Evolutionary conservation across 2,329 filamentous ascomycete species (phyloP).

Genomic region (Daldinia sp.): DNA sequence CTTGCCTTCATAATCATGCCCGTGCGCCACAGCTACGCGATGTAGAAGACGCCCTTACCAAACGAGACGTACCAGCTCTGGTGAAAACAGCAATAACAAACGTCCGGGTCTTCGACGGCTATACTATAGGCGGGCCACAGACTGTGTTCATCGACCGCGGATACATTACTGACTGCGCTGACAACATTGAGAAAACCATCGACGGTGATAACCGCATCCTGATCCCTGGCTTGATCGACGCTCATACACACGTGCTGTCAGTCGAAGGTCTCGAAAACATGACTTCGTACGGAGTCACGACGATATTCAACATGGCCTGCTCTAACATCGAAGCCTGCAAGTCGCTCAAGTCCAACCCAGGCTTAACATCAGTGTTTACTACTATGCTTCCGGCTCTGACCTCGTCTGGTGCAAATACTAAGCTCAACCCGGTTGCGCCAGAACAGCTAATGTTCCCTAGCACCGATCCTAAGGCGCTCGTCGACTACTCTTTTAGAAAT

Average conservation of each 20-base stretch:
- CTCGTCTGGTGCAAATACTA: conserved; percentile 15
- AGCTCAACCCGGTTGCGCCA: conserved; percentile 24
- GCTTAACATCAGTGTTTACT: conserved; percentile 28
- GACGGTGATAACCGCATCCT: conserved; percentile 41
- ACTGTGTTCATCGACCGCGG: conserved; percentile 26
- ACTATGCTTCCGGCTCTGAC: conserved; percentile 28
- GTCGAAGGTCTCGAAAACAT: conserved; percentile 35
- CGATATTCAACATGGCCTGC: conserved; percentile 43
- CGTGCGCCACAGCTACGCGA: neutral
- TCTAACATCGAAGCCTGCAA: conserved; percentile 32
- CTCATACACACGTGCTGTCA: conserved; percentile 7
- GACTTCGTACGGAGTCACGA: conserved; percentile 43
- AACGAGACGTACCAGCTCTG: conserved; percentile 15
- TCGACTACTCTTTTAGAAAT: conserved; percentile 35
- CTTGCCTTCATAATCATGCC: neutral
- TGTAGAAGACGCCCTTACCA: conserved; percentile 13
- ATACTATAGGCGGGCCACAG: conserved; percentile 19
- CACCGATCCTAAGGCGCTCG: conserved; percentile 27
- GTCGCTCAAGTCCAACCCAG: conserved; percentile 30
- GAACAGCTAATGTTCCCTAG: conserved; percentile 27
- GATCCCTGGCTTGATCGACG: conserved; percentile 44
- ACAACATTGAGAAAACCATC: conserved; percentile 24
- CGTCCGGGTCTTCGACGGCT: conserved; percentile 36
- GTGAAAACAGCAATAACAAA: conserved; percentile 34
- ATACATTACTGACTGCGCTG: conserved; percentile 25